Percentiles rank a stretch among this genome's conserved stretches.
Evolutionary conservation across 2,329 filamentous ascomycete species (phyloP).

Genomic region (Penicillium carneum): DNA sequence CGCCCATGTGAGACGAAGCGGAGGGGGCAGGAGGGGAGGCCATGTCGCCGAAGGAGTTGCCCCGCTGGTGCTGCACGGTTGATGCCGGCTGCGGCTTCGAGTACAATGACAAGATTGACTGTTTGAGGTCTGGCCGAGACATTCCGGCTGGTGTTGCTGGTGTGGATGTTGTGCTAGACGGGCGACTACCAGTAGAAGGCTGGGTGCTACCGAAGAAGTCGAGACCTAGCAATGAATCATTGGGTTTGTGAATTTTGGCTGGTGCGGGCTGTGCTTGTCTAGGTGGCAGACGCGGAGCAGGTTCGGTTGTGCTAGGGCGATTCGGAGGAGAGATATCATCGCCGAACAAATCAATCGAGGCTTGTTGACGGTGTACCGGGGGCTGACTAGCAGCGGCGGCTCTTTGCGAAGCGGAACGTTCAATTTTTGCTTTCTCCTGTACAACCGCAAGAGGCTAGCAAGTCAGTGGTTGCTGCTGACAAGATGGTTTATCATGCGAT

Average conservation of each 20-base stretch:
- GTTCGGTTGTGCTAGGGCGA: slow-evolving; percentile 76
- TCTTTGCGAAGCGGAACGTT: slow-evolving; percentile 65
- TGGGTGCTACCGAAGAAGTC: slow-evolving; percentile 84
- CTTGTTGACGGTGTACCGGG: slow-evolving; percentile 54
- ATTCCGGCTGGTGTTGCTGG: slow-evolving; percentile 64
- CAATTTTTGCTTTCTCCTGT: slow-evolving; percentile 73
- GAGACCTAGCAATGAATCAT: slow-evolving; percentile 85
- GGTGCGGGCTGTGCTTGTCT: slow-evolving; percentile 65
- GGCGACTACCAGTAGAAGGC: slow-evolving; percentile 72
- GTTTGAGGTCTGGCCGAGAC: slow-evolving; percentile 91
- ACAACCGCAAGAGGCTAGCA: slow-evolving; percentile 69
- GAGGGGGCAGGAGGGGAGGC: slow-evolving; percentile 59
- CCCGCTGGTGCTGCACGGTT: slow-evolving; percentile 60
- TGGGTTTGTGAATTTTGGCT: slow-evolving; percentile 70
- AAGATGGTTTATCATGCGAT: slow-evolving; percentile 13
- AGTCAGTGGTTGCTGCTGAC: slow-evolving; percentile 30
- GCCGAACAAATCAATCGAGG: slow-evolving; percentile 80
- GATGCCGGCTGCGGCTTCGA: slow-evolving; percentile 74
- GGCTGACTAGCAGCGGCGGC: slow-evolving; percentile 55
- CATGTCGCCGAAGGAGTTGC: slow-evolving; percentile 72
- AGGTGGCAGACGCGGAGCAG: slow-evolving; percentile 70
- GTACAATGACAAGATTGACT: slow-evolving; percentile 95
- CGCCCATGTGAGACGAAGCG: slow-evolving; percentile 58
- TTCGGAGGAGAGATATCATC: slow-evolving; percentile 70
- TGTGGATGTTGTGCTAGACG: slow-evolving; percentile 79